phyloP scores from a whole-genome alignment of 768 basidiomycete species.

The Boletus rufocinnamomeus region DNA sequence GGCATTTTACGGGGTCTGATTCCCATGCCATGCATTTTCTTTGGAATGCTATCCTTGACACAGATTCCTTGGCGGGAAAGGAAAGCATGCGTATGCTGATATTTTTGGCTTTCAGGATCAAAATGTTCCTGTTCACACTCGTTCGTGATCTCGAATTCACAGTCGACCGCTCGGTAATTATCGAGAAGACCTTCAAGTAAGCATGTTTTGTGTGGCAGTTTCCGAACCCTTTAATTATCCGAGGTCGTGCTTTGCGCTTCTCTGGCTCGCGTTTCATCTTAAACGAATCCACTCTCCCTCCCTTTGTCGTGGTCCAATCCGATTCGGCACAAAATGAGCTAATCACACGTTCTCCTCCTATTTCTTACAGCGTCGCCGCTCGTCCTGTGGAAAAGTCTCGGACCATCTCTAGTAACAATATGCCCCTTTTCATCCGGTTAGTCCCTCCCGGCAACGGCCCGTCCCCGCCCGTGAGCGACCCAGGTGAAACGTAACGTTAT shows the following conservation, averaged over 20 bases:
- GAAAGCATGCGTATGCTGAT: constrained; percentile 11
- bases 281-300: constrained; percentile 8
- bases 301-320: constrained; percentile 13
- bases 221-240: constrained; percentile 26
- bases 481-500: constrained; percentile 23
- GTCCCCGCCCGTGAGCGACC: constrained; percentile 10
- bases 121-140: constrained; percentile 60
- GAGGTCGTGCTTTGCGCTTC: constrained; percentile 17
- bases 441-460: constrained; percentile 17
- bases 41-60: constrained; percentile 5
- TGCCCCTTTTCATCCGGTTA: constrained; percentile 54
- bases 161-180: constrained; percentile 50
- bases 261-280: constrained; percentile 22
- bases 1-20: background rate
- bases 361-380: constrained; percentile 47
- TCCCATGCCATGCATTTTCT: constrained; percentile 4
- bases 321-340: constrained; percentile 14
- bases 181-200: constrained; percentile 67
- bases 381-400: constrained; percentile 59
- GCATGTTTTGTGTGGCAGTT: constrained; percentile 27
- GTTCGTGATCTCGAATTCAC: constrained; percentile 58
- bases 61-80: background rate
- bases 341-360: constrained; percentile 15
- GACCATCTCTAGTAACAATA: constrained; percentile 56
- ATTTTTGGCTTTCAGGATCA: constrained; percentile 49